These are phyloP conservation scores for Begonia peltatifolia DNA, from an alignment of 306 rosid genomes.

Conservation along the genomic window DNA sequence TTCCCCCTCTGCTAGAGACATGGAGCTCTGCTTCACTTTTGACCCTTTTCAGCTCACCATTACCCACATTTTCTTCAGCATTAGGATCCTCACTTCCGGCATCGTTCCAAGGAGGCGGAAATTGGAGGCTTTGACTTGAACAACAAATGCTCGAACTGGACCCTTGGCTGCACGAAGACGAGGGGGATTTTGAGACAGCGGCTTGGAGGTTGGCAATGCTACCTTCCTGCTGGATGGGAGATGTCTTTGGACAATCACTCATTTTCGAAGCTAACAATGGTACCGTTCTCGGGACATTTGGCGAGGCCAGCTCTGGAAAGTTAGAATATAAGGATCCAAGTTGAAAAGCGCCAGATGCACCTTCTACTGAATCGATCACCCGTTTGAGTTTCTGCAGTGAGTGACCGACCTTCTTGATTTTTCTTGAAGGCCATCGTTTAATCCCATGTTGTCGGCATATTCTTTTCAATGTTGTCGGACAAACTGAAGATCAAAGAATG, in stretches of 20 bases:
- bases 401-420: slow-evolving; percentile 94
- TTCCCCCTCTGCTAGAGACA: slow-evolving; percentile 19
- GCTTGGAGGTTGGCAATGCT: slow-evolving; percentile 32
- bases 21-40: slow-evolving; percentile 59
- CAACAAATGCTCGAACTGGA: slow-evolving; percentile 71
- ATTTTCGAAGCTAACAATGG: slow-evolving; percentile 41
- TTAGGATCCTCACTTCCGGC: slow-evolving; percentile 22
- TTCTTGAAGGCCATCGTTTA: slow-evolving; percentile 95
- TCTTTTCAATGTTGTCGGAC: slow-evolving; percentile 89
- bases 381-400: slow-evolving; percentile 82
- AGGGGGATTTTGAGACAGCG: slow-evolving; percentile 44
- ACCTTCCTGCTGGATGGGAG: slow-evolving; percentile 24
- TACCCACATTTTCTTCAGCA: slow-evolving; percentile 24
- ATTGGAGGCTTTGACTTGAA: slow-evolving; percentile 49
- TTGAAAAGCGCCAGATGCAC: slow-evolving; percentile 74
- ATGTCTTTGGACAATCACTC: slow-evolving; percentile 24
- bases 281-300: slow-evolving; percentile 37
- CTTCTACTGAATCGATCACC: slow-evolving; percentile 83
- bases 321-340: slow-evolving; percentile 69
- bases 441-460: slow-evolving; percentile 95
- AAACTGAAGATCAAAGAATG: slow-evolving; percentile 34
- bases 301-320: slow-evolving; percentile 67
- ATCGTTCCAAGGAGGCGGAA: slow-evolving; percentile 12
- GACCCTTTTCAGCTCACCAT: slow-evolving; percentile 40
- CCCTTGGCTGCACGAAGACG: slow-evolving; percentile 54